Conservation (phyloP, 2,329 filamentous ascomycete genomes). For the Tolypocladium endophyticum region DNA sequence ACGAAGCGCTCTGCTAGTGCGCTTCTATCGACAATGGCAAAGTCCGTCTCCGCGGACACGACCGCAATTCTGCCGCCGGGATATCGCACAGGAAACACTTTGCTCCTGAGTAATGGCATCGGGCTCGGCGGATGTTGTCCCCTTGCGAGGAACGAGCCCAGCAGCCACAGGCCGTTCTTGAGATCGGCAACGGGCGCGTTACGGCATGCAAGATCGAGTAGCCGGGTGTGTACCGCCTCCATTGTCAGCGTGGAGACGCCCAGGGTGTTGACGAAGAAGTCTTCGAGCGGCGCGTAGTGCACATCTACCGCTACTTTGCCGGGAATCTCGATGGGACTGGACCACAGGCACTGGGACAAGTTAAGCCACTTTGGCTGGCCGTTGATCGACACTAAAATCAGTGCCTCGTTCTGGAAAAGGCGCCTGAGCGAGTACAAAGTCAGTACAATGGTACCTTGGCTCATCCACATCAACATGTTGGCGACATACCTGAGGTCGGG, state of each 20-base stretch:
- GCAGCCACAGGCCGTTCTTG: constrained; percentile 18
- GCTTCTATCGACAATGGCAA: constrained; percentile 24
- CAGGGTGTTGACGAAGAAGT: constrained; percentile 18
- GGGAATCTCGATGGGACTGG: constrained; percentile 15
- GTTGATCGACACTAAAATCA: constrained; percentile 4
- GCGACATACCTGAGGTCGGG: background rate
- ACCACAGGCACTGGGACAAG: constrained; percentile 21
- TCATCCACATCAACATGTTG: background rate
- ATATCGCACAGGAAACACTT: constrained; percentile 13
- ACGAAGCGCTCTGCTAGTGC: constrained; percentile 14
- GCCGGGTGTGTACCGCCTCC: constrained; percentile 18
- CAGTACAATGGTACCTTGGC: background rate
- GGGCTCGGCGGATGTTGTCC: background rate
- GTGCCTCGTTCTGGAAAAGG: constrained; percentile 3
- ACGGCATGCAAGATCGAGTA: constrained; percentile 10
- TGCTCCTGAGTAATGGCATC: constrained; percentile 2
- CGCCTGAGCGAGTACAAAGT: background rate
- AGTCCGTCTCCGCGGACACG: constrained; percentile 9
- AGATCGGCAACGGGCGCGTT: constrained; percentile 8
- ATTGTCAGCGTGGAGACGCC: constrained; percentile 17
- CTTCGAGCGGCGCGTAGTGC: constrained; percentile 16
- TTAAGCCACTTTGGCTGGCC: constrained; percentile 14
- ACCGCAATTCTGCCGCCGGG: constrained; percentile 7
- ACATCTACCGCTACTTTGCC: constrained; percentile 15
- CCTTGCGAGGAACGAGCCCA: constrained; percentile 19